These are phyloP conservation scores for Daldinia sp. DNA, from an alignment of 2,329 filamentous ascomycete genomes.

Conservation along the genomic window DNA sequence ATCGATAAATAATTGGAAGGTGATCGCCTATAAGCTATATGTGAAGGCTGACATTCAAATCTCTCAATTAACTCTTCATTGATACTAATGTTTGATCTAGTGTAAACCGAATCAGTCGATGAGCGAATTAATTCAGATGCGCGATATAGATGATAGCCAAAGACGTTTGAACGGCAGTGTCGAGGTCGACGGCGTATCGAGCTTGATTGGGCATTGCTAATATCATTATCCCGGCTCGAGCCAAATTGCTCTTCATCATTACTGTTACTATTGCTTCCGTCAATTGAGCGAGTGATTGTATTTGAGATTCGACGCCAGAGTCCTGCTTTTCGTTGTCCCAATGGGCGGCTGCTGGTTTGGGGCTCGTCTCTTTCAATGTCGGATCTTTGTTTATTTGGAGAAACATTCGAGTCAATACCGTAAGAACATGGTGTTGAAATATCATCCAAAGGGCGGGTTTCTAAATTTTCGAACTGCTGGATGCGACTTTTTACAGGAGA, in stretches of 20 bases:
- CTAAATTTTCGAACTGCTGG: slow-evolving; percentile 48
- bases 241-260: slow-evolving; percentile 23
- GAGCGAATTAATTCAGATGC: slow-evolving; percentile 37
- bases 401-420: slow-evolving; percentile 14
- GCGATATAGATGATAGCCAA: slow-evolving; percentile 43
- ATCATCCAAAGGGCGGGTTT: slow-evolving; percentile 31
- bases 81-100: slow-evolving; percentile 29
- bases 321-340: slow-evolving; percentile 44
- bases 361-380: slow-evolving; percentile 21
- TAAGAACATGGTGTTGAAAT: slow-evolving; percentile 8
- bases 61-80: slow-evolving; percentile 26
- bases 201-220: not conserved
- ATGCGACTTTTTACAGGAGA: slow-evolving; percentile 50
- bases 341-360: slow-evolving; percentile 40
- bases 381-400: slow-evolving; percentile 12
- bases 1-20: slow-evolving; percentile 12
- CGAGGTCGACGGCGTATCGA: slow-evolving; percentile 14
- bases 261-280: slow-evolving; percentile 37
- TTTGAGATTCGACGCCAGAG: slow-evolving; percentile 51
- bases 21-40: slow-evolving; percentile 18
- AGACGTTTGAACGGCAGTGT: slow-evolving; percentile 38
- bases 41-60: slow-evolving; percentile 21
- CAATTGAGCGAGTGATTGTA: slow-evolving; percentile 44
- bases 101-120: slow-evolving; percentile 28
- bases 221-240: slow-evolving; percentile 18